Base-by-base conservation (phyloP, 108 stramenopile species). In the Cyclotella atomus region DNA sequence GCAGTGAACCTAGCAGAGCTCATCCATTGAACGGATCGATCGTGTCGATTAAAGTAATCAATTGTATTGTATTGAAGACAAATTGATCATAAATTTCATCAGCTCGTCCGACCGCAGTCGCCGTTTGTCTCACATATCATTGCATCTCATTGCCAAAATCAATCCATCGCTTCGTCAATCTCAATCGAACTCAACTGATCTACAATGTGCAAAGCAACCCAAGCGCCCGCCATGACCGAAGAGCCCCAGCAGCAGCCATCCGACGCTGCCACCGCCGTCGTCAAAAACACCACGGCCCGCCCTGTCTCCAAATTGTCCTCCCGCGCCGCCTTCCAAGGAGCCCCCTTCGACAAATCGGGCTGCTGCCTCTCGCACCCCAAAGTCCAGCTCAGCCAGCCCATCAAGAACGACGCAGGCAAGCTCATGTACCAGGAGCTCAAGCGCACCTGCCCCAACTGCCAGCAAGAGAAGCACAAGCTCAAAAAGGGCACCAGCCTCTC, bases 381-480 rank as follows among this genome's bases (percentile, higher is more conserved):
- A 28, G 32, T 57, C 10, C 66, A 76, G 43, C 75, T 76, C 3
- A 28, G 44, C 27, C 45, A 76, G 4, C 75, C 66, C 34, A 76
- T 68, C 28, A 68, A 68, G 17, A 50, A 60, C 44, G 59, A 59
- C 2, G 34, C 68, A 38, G 75, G 75, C n/a, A 76, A 68, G 49
- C 28, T 68, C 9, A 28, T 61, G 34, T 76, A 76, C 19, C 65
- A 68, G 61, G 75, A 76, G 20, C 59, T 76, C 34, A 76, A 76
- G 47, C 29, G 47, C 24, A 59, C 33, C 27, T 76, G 75, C 61
- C 75, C 66, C 17, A 45, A 44, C 23, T 76, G 75, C n/a, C 65
- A 66, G 10, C 24, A 54, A 12, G 75, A 63, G 30, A 76, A 76
- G 59, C 32, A 76, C 38, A 76, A 68, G 47, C 33, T 17, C 0